Conservation (phyloP, 352 stramenopile species). For the Pseudoperonospora humuli region DNA sequence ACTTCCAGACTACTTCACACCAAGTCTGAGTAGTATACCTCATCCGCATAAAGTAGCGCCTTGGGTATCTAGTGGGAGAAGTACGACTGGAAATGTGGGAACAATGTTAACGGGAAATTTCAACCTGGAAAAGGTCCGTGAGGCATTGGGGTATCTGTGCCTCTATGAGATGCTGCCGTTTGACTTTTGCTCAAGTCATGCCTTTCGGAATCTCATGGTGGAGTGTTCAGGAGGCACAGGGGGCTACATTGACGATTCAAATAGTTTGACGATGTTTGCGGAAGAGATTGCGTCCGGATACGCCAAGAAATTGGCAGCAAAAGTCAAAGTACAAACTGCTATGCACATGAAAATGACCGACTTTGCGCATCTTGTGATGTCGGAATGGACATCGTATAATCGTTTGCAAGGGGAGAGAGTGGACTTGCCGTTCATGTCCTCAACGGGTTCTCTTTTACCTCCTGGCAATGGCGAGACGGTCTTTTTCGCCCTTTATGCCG, state of each 20-base stretch:
- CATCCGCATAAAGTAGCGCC: too few species aligned
- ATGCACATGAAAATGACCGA: slow-evolving; percentile 57
- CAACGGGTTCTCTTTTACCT: neutral
- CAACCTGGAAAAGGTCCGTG: slow-evolving; percentile 49
- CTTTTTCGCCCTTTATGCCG: slow-evolving; percentile 47
- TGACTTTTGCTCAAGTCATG: slow-evolving; percentile 50
- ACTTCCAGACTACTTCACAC: slow-evolving; percentile 39
- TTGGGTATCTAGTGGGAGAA: too few species aligned
- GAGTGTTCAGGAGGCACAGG: slow-evolving; percentile 40
- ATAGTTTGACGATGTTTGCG: slow-evolving; percentile 32
- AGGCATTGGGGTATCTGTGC: slow-evolving; percentile 52
- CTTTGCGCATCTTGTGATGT: slow-evolving; percentile 49
- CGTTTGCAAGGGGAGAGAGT: neutral
- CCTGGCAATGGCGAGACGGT: neutral
- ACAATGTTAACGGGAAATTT: slow-evolving; percentile 9
- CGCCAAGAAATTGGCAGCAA: slow-evolving; percentile 45
- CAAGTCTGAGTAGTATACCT: too few species aligned
- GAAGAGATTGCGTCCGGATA: slow-evolving; percentile 40
- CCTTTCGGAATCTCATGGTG: slow-evolving; percentile 47
- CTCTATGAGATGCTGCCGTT: slow-evolving; percentile 66
- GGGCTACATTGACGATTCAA: slow-evolving; percentile 31
- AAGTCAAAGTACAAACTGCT: slow-evolving; percentile 35
- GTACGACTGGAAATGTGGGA: neutral
- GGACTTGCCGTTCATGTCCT: neutral
- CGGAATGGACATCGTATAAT: slow-evolving; percentile 32